Conservation (phyloP, 2,329 filamentous ascomycete species). For the Claviceps sp. region DNA sequence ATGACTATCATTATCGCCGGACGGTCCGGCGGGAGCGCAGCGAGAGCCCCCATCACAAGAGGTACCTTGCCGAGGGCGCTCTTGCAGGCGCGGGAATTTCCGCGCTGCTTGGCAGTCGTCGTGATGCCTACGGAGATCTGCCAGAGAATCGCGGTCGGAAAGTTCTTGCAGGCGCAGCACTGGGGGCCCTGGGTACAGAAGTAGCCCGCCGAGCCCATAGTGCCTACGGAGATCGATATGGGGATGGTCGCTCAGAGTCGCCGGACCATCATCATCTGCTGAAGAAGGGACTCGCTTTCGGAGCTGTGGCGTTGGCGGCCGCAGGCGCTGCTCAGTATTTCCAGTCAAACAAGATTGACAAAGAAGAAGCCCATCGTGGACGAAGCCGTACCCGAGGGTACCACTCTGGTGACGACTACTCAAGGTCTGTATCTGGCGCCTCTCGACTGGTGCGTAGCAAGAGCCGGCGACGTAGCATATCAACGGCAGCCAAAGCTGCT, state of each 20-base stretch:
- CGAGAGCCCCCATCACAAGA: conserved; percentile 38
- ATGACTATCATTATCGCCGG: conserved; percentile 33
- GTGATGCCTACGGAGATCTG: conserved; percentile 35
- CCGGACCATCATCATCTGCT: conserved; percentile 33
- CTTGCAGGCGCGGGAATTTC: conserved; percentile 49
- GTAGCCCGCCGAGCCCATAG: conserved; percentile 46
- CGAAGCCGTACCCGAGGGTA: conserved; percentile 36
- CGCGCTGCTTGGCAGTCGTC: conserved; percentile 43
- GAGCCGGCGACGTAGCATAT: conserved; percentile 33
- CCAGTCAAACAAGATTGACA: conserved; percentile 45
- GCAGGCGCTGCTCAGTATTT: conserved; percentile 54
- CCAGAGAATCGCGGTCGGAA: conserved; percentile 41
- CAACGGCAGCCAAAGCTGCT: conserved; percentile 40
- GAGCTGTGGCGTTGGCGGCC: conserved; percentile 49
- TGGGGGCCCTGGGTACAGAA: conserved; percentile 50
- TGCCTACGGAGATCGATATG: conserved; percentile 42
- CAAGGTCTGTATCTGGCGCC: conserved; percentile 22
- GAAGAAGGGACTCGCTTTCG: conserved; percentile 49
- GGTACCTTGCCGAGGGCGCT: conserved; percentile 50
- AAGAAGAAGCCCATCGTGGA: conserved; percentile 43
- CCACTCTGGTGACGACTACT: conserved; percentile 28
- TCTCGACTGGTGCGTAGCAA: conserved; percentile 27
- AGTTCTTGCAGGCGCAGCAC: conserved; percentile 45
- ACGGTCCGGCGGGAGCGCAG: conserved; percentile 37
- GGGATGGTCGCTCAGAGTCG: conserved; percentile 22